phyloP scores from a whole-genome alignment of 345 rosid genomes.

The Zanthoxylum bungeanum region DNA sequence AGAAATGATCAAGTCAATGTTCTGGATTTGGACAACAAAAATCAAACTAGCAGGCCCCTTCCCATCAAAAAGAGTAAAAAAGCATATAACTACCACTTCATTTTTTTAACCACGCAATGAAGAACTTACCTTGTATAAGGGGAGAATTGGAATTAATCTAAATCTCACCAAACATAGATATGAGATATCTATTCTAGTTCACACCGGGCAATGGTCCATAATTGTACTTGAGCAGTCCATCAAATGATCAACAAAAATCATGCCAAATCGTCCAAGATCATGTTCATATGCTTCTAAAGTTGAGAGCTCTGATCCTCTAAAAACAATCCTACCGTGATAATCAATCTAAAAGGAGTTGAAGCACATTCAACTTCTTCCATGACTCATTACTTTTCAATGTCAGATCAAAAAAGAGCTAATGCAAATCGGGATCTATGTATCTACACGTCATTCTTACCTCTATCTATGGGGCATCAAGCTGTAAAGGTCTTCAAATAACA shows the following conservation, averaged over 20 bases:
- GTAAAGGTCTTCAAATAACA: not conserved
- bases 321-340: not conserved
- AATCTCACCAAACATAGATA: not conserved
- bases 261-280: not conserved
- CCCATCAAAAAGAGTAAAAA: not conserved
- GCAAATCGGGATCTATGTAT: not conserved
- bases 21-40: not conserved
- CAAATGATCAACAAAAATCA: not conserved
- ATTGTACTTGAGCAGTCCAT: not conserved
- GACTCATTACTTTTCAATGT: not conserved
- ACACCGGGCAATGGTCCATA: not conserved
- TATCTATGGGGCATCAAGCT: not conserved
- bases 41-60: not conserved
- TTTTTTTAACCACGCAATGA: not conserved
- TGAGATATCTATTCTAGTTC: not conserved
- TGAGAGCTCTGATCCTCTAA: not conserved
- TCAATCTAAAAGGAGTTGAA: not conserved
- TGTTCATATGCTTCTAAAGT: not conserved
- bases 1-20: conserved; percentile 6
- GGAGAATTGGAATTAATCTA: not conserved
- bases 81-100: not conserved
- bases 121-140: not conserved
- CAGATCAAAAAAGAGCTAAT: not conserved
- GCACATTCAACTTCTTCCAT: not conserved
- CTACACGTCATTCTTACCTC: not conserved